Conservation (phyloP, 345 rosid species). For the Eucalyptus cloeziana region DNA sequence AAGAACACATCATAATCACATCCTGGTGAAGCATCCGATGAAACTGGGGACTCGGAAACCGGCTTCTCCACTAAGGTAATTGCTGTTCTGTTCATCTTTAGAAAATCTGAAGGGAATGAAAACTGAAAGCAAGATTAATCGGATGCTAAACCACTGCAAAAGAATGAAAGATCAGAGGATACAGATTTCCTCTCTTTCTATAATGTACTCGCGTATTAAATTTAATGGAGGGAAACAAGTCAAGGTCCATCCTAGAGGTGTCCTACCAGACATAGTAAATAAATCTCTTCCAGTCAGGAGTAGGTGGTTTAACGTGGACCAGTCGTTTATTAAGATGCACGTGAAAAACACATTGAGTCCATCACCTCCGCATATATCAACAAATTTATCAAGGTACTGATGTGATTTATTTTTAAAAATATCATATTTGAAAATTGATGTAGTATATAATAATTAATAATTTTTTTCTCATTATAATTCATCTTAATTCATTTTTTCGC, state of each 20-base stretch:
- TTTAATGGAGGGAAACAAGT: background rate
- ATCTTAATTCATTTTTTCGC: too few species aligned
- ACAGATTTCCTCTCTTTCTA: background rate
- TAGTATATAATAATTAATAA: background rate
- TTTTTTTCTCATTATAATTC: too few species aligned
- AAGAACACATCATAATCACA: background rate
- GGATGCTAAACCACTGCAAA: background rate
- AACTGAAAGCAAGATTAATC: background rate
- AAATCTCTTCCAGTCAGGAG: too few species aligned
- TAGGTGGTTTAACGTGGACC: background rate
- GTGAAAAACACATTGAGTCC: too few species aligned
- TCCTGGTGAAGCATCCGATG: background rate
- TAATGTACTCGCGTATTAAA: background rate
- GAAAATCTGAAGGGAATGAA: background rate
- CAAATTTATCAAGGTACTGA: too few species aligned
- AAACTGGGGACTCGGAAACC: background rate
- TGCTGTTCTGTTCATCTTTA: background rate
- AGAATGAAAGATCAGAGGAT: background rate
- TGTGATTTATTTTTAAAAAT: background rate
- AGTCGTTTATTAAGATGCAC: background rate
- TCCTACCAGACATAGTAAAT: too few species aligned
- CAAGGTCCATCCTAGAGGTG: background rate
- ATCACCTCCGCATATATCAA: too few species aligned
- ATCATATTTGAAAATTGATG: accelerated
- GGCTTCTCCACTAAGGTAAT: background rate